Evolutionary conservation across 306 rosid species (phyloP).

Genomic region (Sesbania bispinosa): DNA sequence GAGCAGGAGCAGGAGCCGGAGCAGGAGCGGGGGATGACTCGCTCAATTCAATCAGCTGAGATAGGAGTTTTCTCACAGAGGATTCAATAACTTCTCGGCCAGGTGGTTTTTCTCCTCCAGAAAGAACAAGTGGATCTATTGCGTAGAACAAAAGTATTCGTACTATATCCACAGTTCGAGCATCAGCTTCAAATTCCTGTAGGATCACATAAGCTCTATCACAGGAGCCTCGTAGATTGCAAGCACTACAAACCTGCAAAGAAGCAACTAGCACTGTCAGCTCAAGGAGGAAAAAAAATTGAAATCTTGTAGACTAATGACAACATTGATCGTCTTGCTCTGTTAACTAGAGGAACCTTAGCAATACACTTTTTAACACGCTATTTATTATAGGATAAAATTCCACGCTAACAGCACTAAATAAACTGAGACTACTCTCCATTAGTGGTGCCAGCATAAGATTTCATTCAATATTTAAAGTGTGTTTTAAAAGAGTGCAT

Average conservation of each 20-base stretch:
- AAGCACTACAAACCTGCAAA: constrained; percentile 78
- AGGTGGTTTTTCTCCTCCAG: constrained; percentile 59
- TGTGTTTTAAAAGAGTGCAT: neutral
- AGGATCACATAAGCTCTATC: constrained; percentile 86
- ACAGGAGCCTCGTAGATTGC: constrained; percentile 82
- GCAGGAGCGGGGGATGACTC: constrained; percentile 55
- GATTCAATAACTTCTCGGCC: constrained; percentile 71
- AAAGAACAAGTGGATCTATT: constrained; percentile 69
- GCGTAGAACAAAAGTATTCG: constrained; percentile 74
- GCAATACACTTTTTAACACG: neutral
- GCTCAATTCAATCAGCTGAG: constrained; percentile 64
- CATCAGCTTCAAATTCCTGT: constrained; percentile 57
- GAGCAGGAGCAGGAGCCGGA: constrained; percentile 38
- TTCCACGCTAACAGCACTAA: neutral
- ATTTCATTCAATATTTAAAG: neutral
- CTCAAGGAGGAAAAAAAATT: neutral
- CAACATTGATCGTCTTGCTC: neutral
- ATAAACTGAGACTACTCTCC: neutral
- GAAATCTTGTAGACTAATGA: neutral
- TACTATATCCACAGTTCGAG: constrained; percentile 88
- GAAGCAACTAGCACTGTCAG: constrained; percentile 21
- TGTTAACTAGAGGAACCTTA: neutral
- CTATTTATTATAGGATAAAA: neutral
- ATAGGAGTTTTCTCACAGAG: constrained; percentile 74
- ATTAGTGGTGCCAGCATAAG: neutral